Percentiles rank a stretch among this genome's conserved stretches.
phyloP scores from a whole-genome alignment of 2,329 filamentous ascomycete genomes.

The Coleophoma crateriformis region DNA sequence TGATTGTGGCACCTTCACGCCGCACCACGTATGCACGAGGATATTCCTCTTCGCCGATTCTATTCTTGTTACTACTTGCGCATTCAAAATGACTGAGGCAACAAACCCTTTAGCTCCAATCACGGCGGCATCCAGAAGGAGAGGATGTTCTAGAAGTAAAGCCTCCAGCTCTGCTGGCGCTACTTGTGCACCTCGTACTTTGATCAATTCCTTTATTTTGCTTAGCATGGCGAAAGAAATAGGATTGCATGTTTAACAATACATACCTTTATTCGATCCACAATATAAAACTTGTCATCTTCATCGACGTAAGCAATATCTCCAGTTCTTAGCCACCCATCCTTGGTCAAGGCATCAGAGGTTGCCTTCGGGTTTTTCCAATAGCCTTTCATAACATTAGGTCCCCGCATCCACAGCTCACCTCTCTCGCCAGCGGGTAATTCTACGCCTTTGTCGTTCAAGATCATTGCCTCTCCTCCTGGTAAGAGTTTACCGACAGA shows the following conservation, averaged over 20 bases:
- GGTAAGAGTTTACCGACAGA: conserved; percentile 57
- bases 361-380: conserved; percentile 67
- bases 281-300: conserved; percentile 53
- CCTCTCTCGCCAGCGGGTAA: conserved; percentile 49
- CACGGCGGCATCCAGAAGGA: conserved; percentile 51
- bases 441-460: conserved; percentile 47
- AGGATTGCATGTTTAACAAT: too few relatives aligned
- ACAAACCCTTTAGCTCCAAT: conserved; percentile 41
- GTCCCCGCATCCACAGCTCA: conserved; percentile 67
- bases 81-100: not conserved
- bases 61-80: conserved; percentile 5
- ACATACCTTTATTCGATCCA: conserved; percentile 59
- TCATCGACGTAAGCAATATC: conserved; percentile 57
- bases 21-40: conserved; percentile 53
- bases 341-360: conserved; percentile 43
- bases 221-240: not conserved
- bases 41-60: conserved; percentile 45
- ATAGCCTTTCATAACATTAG: conserved; percentile 71
- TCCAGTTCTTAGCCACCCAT: conserved; percentile 59
- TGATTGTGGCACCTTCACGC: conserved; percentile 28
- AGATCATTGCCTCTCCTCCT: conserved; percentile 62
- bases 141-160: conserved; percentile 19
- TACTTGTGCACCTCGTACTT: conserved; percentile 33
- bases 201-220: conserved; percentile 42
- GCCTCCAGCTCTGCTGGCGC: conserved; percentile 34